Evolutionary conservation across 1,284 basidiomycete species (phyloP), one percentile per base, ranked within the genome.

Genomic region (Pseudozyma pruni): DNA sequence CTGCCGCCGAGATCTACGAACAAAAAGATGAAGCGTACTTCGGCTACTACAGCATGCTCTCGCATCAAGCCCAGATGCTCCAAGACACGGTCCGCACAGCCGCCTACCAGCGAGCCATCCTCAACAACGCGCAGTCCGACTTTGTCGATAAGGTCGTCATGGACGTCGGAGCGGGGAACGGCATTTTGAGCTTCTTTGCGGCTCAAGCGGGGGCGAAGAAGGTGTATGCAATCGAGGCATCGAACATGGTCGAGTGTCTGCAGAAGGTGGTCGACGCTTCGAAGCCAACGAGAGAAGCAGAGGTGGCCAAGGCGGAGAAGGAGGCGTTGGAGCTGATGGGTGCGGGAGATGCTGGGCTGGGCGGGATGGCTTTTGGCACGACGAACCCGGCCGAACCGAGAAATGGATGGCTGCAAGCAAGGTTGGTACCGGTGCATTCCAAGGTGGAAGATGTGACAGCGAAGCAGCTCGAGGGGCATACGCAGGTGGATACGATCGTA

Each of bases 141-240:
- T 81, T 80, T 46, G 33, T 57, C 22, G 66, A 70, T 59, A 74
- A 78, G 38, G 38, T 64, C 3, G 72, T 74, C 23, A 78, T 78
- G 73, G 85, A 86, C 51, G 82, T 86, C 19, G 85, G 85, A 29
- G 85, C 85, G 1, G 85, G 85, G 11, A 85, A 84, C n/a, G 85
- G 85, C 6, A 85, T 86, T 49, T 72, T 86, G 47, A 85, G 84
- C 14, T 85, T 83, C 76, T 84, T 86, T 72, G 80, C 85, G 13
- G 84, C 83, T 11, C 76, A 86, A 74, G 84, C 85, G 2, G 85
- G 85, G 11, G 85, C 85, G 0, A 77, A 75, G 40, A 81, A 84
- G 33, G 85, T 86, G n/a, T 83, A 84, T 32, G 85, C 85, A 1
- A 78, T 85, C 8, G 85, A 86, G 66, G 85, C 85, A 7, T 84